Conservation (phyloP, 2,329 filamentous ascomycete genomes). For the Amesomyces nigricolor region DNA sequence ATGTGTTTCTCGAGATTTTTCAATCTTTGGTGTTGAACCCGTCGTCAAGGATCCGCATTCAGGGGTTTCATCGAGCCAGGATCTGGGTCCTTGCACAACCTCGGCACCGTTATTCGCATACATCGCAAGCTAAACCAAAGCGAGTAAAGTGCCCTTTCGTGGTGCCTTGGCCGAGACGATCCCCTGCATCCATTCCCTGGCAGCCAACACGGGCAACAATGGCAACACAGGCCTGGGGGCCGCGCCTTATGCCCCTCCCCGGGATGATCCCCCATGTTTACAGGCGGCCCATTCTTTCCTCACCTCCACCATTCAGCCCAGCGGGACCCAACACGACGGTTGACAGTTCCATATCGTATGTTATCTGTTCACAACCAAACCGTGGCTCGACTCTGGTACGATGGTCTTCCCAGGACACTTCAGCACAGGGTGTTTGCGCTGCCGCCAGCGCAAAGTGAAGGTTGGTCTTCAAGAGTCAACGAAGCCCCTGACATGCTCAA, state of each 20-base stretch:
- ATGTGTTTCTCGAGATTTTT: not conserved
- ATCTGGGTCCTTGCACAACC: not conserved
- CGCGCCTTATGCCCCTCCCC: not conserved
- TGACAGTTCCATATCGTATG: not conserved
- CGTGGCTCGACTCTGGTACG: not conserved
- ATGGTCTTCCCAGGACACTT: conserved; percentile 13
- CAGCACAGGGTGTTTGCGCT: conserved; percentile 12
- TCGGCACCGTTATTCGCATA: not conserved
- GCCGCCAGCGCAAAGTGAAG: conserved; percentile 14
- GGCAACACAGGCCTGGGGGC: not conserved
- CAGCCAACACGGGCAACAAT: not conserved
- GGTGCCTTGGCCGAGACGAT: not conserved
- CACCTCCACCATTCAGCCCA: not conserved
- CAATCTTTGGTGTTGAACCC: no score
- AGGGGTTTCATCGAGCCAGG: not conserved
- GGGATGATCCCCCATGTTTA: no score
- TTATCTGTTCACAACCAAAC: not conserved
- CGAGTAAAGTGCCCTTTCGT: not conserved
- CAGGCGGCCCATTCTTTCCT: not conserved
- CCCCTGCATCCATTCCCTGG: not conserved
- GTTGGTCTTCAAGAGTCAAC: not conserved
- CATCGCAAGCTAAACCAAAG: conserved; percentile 2
- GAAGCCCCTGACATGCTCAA: not conserved
- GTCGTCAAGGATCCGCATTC: not conserved
- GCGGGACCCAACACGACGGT: not conserved